A percentile compares a stretch with the other conserved stretches of the same genome.
phyloP scores from a whole-genome alignment of 139 green algal species.

The Volvox africanus region DNA sequence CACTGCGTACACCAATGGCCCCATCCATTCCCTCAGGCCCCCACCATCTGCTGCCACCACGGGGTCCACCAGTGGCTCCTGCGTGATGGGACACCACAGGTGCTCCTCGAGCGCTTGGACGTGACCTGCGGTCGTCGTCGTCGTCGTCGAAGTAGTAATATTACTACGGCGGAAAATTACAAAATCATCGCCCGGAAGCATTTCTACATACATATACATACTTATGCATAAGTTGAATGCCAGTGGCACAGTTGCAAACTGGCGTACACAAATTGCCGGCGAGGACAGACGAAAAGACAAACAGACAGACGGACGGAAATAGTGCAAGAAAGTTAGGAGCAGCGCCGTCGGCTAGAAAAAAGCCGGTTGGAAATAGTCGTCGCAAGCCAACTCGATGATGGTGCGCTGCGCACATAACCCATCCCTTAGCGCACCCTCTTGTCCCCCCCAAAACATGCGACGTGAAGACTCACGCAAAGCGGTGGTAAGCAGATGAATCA shows the following conservation, averaged over 20 bases:
- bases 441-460: no score
- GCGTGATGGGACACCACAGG: conserved; percentile 62
- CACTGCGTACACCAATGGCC: background rate
- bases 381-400: no score
- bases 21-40: background rate
- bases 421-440: no score
- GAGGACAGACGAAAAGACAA: no score
- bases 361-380: no score
- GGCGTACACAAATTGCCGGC: no score
- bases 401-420: no score
- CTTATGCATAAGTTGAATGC: background rate
- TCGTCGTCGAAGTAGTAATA: no score
- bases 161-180: no score
- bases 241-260: background rate
- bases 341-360: no score
- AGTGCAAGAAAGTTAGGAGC: no score
- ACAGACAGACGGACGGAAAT: no score
- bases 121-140: background rate
- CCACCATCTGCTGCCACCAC: conserved; percentile 64
- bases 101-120: conserved; percentile 2
- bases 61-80: conserved; percentile 60
- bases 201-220: background rate
- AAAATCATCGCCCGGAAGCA: background rate
- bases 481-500: background rate
- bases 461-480: conserved; percentile 20